Base-by-base conservation (phyloP, 2,329 filamentous ascomycete species). In the Bipolaris zeicola region DNA sequence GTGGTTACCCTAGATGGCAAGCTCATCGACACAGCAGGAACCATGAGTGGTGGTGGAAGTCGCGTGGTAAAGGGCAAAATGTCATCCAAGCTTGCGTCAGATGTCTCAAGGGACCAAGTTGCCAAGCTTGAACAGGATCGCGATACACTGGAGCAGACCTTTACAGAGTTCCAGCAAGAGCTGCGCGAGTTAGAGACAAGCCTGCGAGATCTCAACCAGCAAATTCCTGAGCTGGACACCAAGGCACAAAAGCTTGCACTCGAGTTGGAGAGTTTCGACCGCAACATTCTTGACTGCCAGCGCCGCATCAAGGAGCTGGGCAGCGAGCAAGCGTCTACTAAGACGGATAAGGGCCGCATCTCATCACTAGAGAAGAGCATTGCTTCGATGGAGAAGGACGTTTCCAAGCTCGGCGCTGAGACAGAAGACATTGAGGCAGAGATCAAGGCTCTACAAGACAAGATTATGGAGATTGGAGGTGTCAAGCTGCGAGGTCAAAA, bases 381-480 rank as follows among this genome's bases (percentile, higher is more conserved):
- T 49, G 79, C 83, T 6, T 85, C 87, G 57, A 82, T 96, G 60
- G 87, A 92, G 68, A 86, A 86, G 64, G 91, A 96, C 67, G 86
- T 96, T 10, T 86, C 89, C 56, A 90, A 89, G 68, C 83, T 99
- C 8, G 91, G 87, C 59, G 82, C 85, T 8, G 92, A 98, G 77
- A 97, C 90, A n/a, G 86, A 90, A 1, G 95, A 89, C 43, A 87
- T 96, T 7, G 95, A 99, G 73, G 88, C 89, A 24, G 95, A 98
- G 76, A 98, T 99, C 77, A 94, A 96, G 78, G 84, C 84, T 18
- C 82, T 99, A 1, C 94, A 99, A 73, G 89, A 95, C 82, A 96
- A 93, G 81, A 99, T 99, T 70, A 98, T 99, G 95, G 89, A 97
- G 76, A 89, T 96, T 61, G 95, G 95, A 71, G 95, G 95, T 77